Evolutionary conservation across 768 basidiomycete genomes (phyloP), one percentile per base, ranked within the genome.

Genomic region (Chalciporus piperatus): DNA sequence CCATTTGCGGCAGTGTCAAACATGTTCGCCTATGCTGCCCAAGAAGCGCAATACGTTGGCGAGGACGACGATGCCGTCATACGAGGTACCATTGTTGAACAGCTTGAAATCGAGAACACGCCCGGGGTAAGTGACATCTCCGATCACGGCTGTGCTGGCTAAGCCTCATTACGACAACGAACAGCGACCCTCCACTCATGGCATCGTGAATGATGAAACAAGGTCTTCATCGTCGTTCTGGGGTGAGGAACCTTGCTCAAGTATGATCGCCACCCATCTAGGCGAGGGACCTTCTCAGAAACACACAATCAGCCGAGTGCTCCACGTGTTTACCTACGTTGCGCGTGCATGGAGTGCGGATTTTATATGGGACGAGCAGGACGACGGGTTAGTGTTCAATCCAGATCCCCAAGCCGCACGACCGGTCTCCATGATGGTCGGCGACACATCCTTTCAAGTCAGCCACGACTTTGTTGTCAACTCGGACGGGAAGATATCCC

Each of bases 401-500:
- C 54, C 61, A 17, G 59, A 60, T 37, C 63, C 67, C 13, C 50
- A 58, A 23, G 12, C 32, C 16, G 25, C 54, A 40, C 52, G 64
- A 28, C 52, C 51, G 11, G 45, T 46, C 20, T 46, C 48, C 22
- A 50, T 52, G 22, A 46, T 63, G 30, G 51, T 55, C 45, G 51
- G 48, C 30, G 51, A 57, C 6, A 56, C 37, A 23, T 49, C 60
- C 49, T 17, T 44, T 45, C 46, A 25, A 46, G 17, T 54, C 42
- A 39, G 43, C 4, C 56, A 56, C 11, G 58, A 57, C 52, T 63
- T 83, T 40, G 67, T 62, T 48, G 56, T 82, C 47, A 75, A 83
- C 57, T 69, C 70, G 14, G 83, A 84, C 57, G 81, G 80, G 3
- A 75, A 68, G 55, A 59, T 82, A 39, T 80, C 81, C 1, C 72